Base-by-base conservation (phyloP, 164 flowering plant genomes). In the Annona cherimola region DNA sequence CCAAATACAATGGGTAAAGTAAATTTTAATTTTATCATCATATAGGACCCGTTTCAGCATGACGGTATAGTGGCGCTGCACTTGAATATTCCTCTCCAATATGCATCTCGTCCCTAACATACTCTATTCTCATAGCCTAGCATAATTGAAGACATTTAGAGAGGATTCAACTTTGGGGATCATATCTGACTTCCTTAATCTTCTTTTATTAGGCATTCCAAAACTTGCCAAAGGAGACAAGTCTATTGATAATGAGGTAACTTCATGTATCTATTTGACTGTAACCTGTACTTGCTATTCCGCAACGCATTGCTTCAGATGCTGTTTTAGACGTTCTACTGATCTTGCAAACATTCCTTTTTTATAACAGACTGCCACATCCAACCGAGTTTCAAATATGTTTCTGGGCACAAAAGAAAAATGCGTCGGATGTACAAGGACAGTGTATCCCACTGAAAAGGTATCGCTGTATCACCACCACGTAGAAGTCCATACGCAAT, bases 391-490 rank as follows among this genome's bases (percentile, higher is more conserved):
- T 35, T 81, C 89, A 1, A 81, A 75, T 68, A 62, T 80, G 86
- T 90, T 90, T 72, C 92, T 41, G 8, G 97, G 97, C 66, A 91
- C 97, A 70, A 88, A 81, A 73, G 97, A 91, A 3, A 90, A 90
- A 78, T 91, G 97, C 74, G 72, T 80, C 16, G 86, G 84, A 16
- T 91, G 97, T 60, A 76, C 71, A 61, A 90, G 87, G 70, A 90
- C 97, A n/a, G 97, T 84, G 41, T 92, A 92, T 74, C 97, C 93
- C 40, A 87, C 81, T 76, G 97, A 81, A 69, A 81, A 81, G 96
- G 96, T 89, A 83, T 26, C 35, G 35, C 35, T 26, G 35, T 26
- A 26, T 26, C 35, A 26, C 35, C 35, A 26, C 35, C 35, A 26
- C 35, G 35, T 26, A 26, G 35, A 26, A 26, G 35, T 26, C 35